A percentile compares a stretch with the other conserved stretches of the same genome.
phyloP scores from a whole-genome alignment of 441 rosid species.

The Erodium moschatum region DNA sequence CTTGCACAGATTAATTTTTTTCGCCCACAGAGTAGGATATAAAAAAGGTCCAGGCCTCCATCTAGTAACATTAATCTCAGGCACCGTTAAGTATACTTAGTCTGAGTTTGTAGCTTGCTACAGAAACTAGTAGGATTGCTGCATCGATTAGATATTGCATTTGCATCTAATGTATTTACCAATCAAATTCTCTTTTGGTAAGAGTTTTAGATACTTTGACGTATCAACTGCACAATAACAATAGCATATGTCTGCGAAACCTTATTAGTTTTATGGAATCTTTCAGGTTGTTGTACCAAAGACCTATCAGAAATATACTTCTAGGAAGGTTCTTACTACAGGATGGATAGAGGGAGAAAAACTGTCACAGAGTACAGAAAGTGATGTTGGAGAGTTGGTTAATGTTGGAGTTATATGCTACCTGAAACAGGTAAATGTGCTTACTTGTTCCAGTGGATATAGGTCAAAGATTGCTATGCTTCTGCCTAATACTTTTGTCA shows the following conservation, averaged over 20 bases:
- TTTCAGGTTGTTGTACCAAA: slow-evolving; percentile 82
- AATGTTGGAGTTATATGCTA: slow-evolving; percentile 97
- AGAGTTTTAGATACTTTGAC: not conserved
- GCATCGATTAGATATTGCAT: not conserved
- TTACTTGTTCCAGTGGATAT: slow-evolving; percentile 8
- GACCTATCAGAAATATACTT: slow-evolving; percentile 70
- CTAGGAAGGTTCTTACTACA: slow-evolving; percentile 95
- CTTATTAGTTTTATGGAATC: slow-evolving; percentile 1
- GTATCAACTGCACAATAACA: not conserved
- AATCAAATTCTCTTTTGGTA: not conserved
- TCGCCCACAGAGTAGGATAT: not conserved
- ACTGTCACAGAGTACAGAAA: slow-evolving; percentile 87
- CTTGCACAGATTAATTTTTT: not conserved
- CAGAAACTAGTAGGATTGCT: not conserved
- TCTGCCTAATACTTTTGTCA: not conserved
- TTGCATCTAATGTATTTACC: not conserved
- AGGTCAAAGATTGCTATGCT: slow-evolving; percentile 5
- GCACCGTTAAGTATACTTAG: not conserved
- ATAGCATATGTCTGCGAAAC: not conserved
- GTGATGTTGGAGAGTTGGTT: slow-evolving; percentile 92
- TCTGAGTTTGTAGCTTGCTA: not conserved
- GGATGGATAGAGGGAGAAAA: slow-evolving; percentile 88
- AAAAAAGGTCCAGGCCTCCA: not conserved
- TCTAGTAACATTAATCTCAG: not conserved
- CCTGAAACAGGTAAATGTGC: slow-evolving; percentile 65